Base-by-base conservation (phyloP, 164 flowering plant genomes). In the Taxillus chinensis region DNA sequence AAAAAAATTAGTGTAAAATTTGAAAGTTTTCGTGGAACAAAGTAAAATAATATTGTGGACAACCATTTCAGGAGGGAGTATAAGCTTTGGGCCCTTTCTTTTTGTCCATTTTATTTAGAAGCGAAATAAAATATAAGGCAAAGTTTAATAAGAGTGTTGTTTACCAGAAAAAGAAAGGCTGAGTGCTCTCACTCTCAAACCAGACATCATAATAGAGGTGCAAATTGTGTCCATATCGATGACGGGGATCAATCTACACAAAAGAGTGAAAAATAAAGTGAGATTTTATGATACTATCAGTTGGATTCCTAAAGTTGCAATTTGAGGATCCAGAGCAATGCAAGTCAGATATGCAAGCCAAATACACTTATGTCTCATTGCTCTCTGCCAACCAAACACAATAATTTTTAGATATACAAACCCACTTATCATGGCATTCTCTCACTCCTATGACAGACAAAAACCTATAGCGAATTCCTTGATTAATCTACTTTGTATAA, bases 161-260 rank as follows among this genome's bases (percentile, higher is more conserved):
- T 76, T 64, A 85, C 91, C 91, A 86, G 74, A 77, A 86, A 72
- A 86, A 86, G 81, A 86, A 86, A 59, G 91, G 91, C 46, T 86
- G 88, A 39, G 57, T 50, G 75, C 91, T 83, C 62, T 83, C 80
- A 42, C 86, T 83, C 43, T 46, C 41, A 55, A 82, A 83, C 91
- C 91, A 86, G 50, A 83, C 39, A 57, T 86, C 91, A 61, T 86
- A 86, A 46, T 82, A 86, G 42, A 82, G 14, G 63, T 82, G 88
- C 43, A 85, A 68, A 66, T 85, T 85, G 74, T 85, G 90, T 0
- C 90, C 90, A 64, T 85, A 85, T 0, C 91, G 79, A 68, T 86
- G 91, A 3, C 91, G 83, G 70, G 91, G 91, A 52, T 86, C 91
- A 67, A 86, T 86, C 91, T 86, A 75, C 45, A 67, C 11, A 54